These are phyloP conservation scores for Alternaria ventricosa DNA, from an alignment of 2,329 filamentous ascomycete species.

Conservation along the genomic window DNA sequence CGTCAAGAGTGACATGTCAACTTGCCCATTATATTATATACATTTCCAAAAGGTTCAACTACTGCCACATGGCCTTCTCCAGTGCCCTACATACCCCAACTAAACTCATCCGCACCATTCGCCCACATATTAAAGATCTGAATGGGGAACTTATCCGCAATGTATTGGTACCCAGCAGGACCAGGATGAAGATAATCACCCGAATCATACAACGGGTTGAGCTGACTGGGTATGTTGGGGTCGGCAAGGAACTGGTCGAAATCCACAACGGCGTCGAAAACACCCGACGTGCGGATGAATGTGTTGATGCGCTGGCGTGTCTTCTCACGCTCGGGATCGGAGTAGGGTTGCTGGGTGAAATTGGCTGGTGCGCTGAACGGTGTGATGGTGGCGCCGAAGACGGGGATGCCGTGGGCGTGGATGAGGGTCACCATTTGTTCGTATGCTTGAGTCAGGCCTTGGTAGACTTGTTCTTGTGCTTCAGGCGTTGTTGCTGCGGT, in stretches of 20 bases:
- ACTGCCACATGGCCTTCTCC: background rate
- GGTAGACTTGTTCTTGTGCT: conserved; percentile 57
- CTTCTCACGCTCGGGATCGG: conserved; percentile 59
- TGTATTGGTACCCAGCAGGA: conserved; percentile 63
- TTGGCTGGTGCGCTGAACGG: conserved; percentile 59
- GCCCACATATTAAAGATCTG: conserved; percentile 55
- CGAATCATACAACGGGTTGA: conserved; percentile 62
- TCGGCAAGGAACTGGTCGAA: conserved; percentile 66
- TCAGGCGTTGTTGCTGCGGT: conserved; percentile 52
- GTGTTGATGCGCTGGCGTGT: conserved; percentile 65
- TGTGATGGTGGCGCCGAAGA: conserved; percentile 71
- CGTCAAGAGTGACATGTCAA: background rate
- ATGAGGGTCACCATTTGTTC: conserved; percentile 63
- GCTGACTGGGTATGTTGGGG: conserved; percentile 53
- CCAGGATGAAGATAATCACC: conserved; percentile 72
- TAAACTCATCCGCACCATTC: conserved; percentile 22
- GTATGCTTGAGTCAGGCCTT: conserved; percentile 63
- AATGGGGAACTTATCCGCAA: conserved; percentile 66
- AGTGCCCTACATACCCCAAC: background rate
- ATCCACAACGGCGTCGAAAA: conserved; percentile 68
- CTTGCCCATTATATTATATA: background rate
- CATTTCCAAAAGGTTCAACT: background rate
- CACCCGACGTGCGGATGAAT: conserved; percentile 64
- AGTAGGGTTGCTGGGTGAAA: conserved; percentile 28
- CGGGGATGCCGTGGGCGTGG: conserved; percentile 60